Evolutionary conservation across 116 monocot species (phyloP), one percentile per base, ranked within the genome.

Genomic region (Cymodocea nodosa): DNA sequence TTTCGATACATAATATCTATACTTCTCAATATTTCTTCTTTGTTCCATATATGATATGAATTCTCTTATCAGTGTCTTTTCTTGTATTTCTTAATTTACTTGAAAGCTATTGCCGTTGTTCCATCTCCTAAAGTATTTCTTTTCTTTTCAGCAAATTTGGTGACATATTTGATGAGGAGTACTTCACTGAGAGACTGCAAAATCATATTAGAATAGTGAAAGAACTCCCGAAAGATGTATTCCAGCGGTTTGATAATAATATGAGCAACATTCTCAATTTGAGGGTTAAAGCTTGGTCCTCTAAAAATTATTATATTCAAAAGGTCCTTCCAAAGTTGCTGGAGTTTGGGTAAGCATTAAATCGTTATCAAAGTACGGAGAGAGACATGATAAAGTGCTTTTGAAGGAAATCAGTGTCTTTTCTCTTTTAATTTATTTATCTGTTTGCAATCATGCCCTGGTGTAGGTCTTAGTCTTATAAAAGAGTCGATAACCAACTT

Each of bases 101-200:
- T 54, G 5, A 16, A 30, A 30, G 30, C 30, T 30, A 30, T 30
- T 30, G 30, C 2, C 30, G 3, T 30, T 30, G 30, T 30, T 48
- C 5, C 40, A 35, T 56, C 48, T 22, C 23, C 68, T 59, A 19
- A 35, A 60, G 10, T 51, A 51, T 62, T 30, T 63, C 39, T 8
- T 15, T 44, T 51, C 53, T 34, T 59, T 80, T 85, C 82, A 98
- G 98, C 79, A 92, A 92, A 72, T 98, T 98, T 70, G 78, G 80
- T 9, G 98, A 98, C 20, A 98, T 98, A 57, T 98, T 98, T 82
- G 98, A 98, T 75, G 98, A 98, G 74, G 92, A 92, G 8, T 86
- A 89, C 73, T 98, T 92, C 76, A 89, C 82, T 35, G 77, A 81
- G 35, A 77, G 75, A 58, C 83, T 98, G 9, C 84, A 71, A 69